Evolutionary conservation across 176 grass and related monocot species (phyloP).

Genomic region (Rhipidocladum racemiflorum): DNA sequence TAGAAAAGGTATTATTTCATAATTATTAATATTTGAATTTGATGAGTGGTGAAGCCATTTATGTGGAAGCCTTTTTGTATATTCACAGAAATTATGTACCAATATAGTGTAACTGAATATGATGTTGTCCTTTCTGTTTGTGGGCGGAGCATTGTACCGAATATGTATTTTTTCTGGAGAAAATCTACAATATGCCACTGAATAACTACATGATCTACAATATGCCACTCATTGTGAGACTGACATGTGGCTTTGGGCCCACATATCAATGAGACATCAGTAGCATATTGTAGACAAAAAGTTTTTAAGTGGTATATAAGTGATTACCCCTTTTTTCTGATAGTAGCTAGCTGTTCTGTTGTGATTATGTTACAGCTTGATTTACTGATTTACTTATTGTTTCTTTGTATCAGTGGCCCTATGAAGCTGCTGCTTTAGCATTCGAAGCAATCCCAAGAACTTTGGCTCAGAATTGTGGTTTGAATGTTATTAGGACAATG

Average conservation of each 20-base stretch:
- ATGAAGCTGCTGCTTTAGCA: slow-evolving; percentile 97
- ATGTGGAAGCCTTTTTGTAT: background rate
- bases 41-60: background rate
- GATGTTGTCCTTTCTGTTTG: background rate
- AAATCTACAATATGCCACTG: no score
- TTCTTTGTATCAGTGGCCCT: slow-evolving; percentile 78
- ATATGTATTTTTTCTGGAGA: background rate
- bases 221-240: no score
- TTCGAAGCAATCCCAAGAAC: slow-evolving; percentile 98
- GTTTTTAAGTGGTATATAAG: no score
- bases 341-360: background rate
- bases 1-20: slow-evolving; percentile 72
- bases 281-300: no score
- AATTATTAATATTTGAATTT: slow-evolving; percentile 2
- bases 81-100: background rate
- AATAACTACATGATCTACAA: no score
- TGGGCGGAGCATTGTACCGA: background rate
- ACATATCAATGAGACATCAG: no score
- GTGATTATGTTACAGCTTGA: background rate
- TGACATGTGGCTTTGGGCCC: no score
- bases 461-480: slow-evolving; percentile 88
- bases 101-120: background rate
- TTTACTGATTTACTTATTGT: slow-evolving; percentile 32
- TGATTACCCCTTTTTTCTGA: no score
- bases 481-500: slow-evolving; percentile 97